phyloP scores from a whole-genome alignment of 1,139 yeast genomes.

The Petasospora fabianii region DNA sequence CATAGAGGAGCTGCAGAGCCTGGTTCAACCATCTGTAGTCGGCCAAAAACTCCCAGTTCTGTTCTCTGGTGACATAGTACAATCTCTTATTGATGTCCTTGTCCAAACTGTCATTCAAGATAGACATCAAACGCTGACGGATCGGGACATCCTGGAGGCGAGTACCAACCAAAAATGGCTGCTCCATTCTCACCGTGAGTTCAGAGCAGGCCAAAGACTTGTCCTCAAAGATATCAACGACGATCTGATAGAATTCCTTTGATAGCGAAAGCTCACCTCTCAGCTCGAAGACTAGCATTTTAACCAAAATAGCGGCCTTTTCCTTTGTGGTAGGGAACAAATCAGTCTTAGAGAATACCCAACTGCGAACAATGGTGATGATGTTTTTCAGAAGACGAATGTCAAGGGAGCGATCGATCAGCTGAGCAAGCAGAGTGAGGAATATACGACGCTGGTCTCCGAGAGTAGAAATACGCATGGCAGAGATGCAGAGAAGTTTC shows the following conservation, averaged over 20 bases:
- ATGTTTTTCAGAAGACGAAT: slow-evolving; percentile 71
- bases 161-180: slow-evolving; percentile 93
- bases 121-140: slow-evolving; percentile 74
- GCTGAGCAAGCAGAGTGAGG: slow-evolving; percentile 78
- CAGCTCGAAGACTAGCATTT: slow-evolving; percentile 90
- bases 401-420: slow-evolving; percentile 86
- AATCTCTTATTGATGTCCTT: slow-evolving; percentile 74
- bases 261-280: slow-evolving; percentile 82
- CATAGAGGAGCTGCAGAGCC: slow-evolving; percentile 82
- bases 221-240: slow-evolving; percentile 85
- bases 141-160: slow-evolving; percentile 73
- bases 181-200: slow-evolving; percentile 92
- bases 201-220: slow-evolving; percentile 79
- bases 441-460: slow-evolving; percentile 94
- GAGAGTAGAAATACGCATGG: slow-evolving; percentile 74
- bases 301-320: slow-evolving; percentile 89
- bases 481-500: slow-evolving; percentile 71
- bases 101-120: slow-evolving; percentile 78
- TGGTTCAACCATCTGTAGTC: slow-evolving; percentile 96
- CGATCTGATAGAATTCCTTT: slow-evolving; percentile 77
- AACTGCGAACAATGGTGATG: slow-evolving; percentile 71
- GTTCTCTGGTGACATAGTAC: slow-evolving; percentile 83
- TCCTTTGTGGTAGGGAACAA: slow-evolving; percentile 94
- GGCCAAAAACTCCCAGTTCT: slow-evolving; percentile 93
- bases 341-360: slow-evolving; percentile 86